Evolutionary conservation across 768 basidiomycete genomes (phyloP).

Genomic region (Russula brevipes): DNA sequence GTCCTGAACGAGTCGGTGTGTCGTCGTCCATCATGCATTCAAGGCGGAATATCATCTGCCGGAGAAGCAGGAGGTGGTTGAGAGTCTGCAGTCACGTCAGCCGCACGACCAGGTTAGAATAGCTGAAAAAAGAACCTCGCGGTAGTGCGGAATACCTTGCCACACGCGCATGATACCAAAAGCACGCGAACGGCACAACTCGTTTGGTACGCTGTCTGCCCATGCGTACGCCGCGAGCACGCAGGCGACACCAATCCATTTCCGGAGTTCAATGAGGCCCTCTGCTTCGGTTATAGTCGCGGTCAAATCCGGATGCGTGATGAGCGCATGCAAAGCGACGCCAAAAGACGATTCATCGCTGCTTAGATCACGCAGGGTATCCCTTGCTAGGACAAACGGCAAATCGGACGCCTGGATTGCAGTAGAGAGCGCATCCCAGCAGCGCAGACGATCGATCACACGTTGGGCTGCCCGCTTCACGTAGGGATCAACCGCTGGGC

Average conservation of each 20-base stretch:
- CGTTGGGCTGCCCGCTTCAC: constrained; percentile 44
- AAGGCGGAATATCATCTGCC: constrained; percentile 66
- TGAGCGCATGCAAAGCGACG: constrained; percentile 67
- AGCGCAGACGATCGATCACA: constrained; percentile 46
- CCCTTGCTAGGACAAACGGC: constrained; percentile 46
- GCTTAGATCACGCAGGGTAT: constrained; percentile 55
- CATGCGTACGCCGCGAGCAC: constrained; percentile 72
- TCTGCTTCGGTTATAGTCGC: constrained; percentile 28
- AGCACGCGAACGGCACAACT: constrained; percentile 56
- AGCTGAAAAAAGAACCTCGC: constrained; percentile 45
- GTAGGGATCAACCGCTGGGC: constrained; percentile 37
- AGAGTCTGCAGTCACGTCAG: constrained; percentile 47
- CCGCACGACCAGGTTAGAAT: neutral
- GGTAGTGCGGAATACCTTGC: constrained; percentile 66
- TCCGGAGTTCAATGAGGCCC: constrained; percentile 58
- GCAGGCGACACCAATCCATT: constrained; percentile 60
- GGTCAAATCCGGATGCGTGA: constrained; percentile 50
- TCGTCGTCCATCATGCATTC: constrained; percentile 67
- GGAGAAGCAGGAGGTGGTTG: constrained; percentile 64
- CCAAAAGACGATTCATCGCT: constrained; percentile 64
- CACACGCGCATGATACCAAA: constrained; percentile 59
- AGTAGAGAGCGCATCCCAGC: constrained; percentile 60
- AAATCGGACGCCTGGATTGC: constrained; percentile 50
- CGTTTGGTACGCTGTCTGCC: constrained; percentile 70
- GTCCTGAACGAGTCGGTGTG: constrained; percentile 55